These are phyloP conservation scores for Kazachstania taianensis DNA, from an alignment of 805 yeast species.

Conservation along the genomic window DNA sequence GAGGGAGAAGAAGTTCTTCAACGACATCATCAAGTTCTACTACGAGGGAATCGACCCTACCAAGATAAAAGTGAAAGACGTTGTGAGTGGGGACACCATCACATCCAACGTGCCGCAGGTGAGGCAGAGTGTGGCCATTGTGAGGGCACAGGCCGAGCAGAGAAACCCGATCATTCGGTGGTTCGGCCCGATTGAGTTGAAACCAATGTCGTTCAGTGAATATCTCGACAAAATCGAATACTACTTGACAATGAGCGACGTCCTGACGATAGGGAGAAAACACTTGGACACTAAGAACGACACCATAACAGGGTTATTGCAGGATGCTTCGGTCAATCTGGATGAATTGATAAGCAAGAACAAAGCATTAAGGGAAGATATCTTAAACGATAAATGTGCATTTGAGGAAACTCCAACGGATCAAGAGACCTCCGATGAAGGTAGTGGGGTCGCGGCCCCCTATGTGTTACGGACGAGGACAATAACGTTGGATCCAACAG, in stretches of 20 bases:
- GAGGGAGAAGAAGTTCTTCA: conserved; percentile 33
- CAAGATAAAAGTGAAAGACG: conserved; percentile 27
- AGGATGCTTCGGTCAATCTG: background rate
- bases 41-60: conserved; percentile 30
- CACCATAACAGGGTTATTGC: background rate
- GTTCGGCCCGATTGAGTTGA: conserved; percentile 55
- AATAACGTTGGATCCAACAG: conserved; percentile 14
- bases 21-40: conserved; percentile 26
- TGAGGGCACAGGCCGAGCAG: conserved; percentile 39
- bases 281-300: background rate
- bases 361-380: background rate
- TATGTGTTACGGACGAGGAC: no score
- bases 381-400: background rate
- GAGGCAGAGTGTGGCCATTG: conserved; percentile 29
- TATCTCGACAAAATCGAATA: conserved; percentile 28
- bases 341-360: background rate
- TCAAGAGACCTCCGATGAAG: background rate
- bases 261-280: conserved; percentile 17
- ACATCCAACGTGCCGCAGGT: conserved; percentile 26
- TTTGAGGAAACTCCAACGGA: background rate
- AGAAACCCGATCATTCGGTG: conserved; percentile 41
- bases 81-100: conserved; percentile 21
- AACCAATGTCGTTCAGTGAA: conserved; percentile 40
- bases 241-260: conserved; percentile 22
- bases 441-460: no score